phyloP scores from a whole-genome alignment of 1,139 yeast species.

The Taphrina wiesneri region DNA sequence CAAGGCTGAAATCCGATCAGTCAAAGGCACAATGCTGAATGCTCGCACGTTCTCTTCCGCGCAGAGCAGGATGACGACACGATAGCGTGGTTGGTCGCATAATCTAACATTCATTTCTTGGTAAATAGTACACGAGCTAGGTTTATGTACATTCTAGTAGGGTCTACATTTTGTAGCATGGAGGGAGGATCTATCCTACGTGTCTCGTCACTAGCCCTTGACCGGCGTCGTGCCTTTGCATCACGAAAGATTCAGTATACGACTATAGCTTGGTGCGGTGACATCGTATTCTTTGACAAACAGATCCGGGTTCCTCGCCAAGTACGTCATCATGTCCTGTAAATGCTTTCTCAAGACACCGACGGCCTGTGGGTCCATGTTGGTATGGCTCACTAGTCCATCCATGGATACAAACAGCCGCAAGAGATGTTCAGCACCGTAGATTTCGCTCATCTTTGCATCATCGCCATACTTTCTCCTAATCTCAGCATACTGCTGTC shows the following conservation, averaged over 20 bases:
- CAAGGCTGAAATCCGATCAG: constrained; percentile 38
- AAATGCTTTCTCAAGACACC: constrained; percentile 57
- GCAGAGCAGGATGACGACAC: not conserved
- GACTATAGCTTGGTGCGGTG: constrained; percentile 16
- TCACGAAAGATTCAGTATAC: constrained; percentile 16
- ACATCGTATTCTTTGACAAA: constrained; percentile 25
- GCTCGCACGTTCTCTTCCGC: constrained; percentile 29
- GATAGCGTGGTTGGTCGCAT: not conserved
- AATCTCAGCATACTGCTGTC: constrained; percentile 72
- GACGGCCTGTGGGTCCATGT: constrained; percentile 79
- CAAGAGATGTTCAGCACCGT: constrained; percentile 55
- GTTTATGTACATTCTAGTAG: constrained; percentile 55
- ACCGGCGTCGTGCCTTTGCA: too few species aligned
- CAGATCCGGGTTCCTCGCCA: constrained; percentile 5
- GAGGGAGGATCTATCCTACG: constrained; percentile 45
- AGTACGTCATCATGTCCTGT: constrained; percentile 55
- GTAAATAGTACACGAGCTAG: constrained; percentile 63
- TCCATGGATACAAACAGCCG: constrained; percentile 60
- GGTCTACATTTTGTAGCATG: constrained; percentile 53
- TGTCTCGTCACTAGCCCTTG: not conserved
- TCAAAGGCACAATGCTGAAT: constrained; percentile 38
- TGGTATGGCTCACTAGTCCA: constrained; percentile 70
- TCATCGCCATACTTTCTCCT: constrained; percentile 48
- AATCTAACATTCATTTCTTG: constrained; percentile 36
- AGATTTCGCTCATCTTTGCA: constrained; percentile 52